Percentiles rank a stretch among this genome's conserved stretches.
Evolutionary conservation across 1,284 basidiomycete genomes (phyloP).

Genomic region (Ganoderma boninense): DNA sequence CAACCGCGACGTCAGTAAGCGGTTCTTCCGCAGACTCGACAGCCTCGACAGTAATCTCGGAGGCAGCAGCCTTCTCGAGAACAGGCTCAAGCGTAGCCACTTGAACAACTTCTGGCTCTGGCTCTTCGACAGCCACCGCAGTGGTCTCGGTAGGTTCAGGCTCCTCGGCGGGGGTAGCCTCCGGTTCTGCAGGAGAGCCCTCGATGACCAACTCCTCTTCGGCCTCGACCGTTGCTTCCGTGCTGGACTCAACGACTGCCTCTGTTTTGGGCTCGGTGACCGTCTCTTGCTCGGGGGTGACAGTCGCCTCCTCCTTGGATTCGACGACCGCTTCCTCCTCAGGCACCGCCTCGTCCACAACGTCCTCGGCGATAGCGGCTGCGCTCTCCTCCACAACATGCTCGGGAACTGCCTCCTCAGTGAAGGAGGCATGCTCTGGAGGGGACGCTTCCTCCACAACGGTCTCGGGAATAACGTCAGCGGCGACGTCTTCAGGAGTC

Average conservation of each 20-base stretch:
- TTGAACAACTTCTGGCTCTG: constrained; percentile 4
- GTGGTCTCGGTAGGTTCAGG: not conserved
- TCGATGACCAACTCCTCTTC: not conserved
- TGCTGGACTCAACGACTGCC: not conserved
- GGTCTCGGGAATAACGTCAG: not conserved
- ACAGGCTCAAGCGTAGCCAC: constrained; percentile 6
- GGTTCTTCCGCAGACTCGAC: constrained; percentile 13
- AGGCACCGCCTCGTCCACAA: not conserved
- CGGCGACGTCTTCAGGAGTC: not conserved
- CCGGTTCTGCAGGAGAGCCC: constrained; percentile 5
- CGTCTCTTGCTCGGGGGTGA: not conserved
- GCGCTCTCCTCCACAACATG: constrained; percentile 10
- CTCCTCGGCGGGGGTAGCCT: not conserved
- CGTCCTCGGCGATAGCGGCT: not conserved
- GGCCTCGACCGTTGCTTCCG: not conserved
- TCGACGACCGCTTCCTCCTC: not conserved
- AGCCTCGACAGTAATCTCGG: not conserved
- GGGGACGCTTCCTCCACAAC: not conserved
- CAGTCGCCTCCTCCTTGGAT: not conserved
- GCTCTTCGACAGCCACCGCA: not conserved
- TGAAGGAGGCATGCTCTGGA: not conserved
- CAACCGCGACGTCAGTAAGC: not conserved
- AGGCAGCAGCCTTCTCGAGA: not conserved
- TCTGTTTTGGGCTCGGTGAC: not conserved
- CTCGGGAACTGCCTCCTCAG: not conserved